Base-by-base conservation (phyloP, 148 eudicot genomes). In the Euryodendron excelsum region DNA sequence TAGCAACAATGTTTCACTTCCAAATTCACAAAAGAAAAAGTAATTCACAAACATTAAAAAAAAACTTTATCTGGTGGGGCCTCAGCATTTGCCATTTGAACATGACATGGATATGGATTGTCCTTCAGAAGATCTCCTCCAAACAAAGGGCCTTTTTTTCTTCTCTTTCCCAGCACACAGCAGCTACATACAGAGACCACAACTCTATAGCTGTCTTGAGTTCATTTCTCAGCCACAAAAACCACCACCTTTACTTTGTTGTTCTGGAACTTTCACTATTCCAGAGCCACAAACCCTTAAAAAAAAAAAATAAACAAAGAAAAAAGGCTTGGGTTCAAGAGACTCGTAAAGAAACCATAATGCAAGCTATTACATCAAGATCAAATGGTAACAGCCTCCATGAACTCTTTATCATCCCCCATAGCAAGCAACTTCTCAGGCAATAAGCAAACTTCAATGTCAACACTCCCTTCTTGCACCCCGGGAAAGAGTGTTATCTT, bases 401-500 rank as follows among this genome's bases (percentile, higher is more conserved):
- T 39, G 44, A 39, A 39, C 44, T 39, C 44, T 39, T 39, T 39
- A 39, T 39, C 44, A 9, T 39, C 8, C 44, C 8, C 44, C 44
- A 39, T 39, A 39, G 44, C 79, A 76, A 20, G 41, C 18, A 77
- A 18, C 21, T 33, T 69, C 63, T 58, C 59, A 27, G 67, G 75
- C 37, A 27, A 3, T 23, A 58, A 45, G 37, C 39, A 41, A 56
- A 41, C 74, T 69, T 41, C 66, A 68, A 78, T 17, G 18, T 78
- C 75, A 2, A 69, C 53, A 28, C 75, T 77, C 66, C 64, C 64
- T 67, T 77, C 74, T 66, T 65, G 48, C 9, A 21, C 25, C 79
- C 79, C 72, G 5, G 61, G 47, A 21, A 77, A 31, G 18, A 65
- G 4, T 1, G 45, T 50, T 11, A 66, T 20, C 27, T 25, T 50